Evolutionary conservation across 305 asterid genomes (phyloP), one percentile per base, ranked within the genome.

Genomic region (Rubia occidens): DNA sequence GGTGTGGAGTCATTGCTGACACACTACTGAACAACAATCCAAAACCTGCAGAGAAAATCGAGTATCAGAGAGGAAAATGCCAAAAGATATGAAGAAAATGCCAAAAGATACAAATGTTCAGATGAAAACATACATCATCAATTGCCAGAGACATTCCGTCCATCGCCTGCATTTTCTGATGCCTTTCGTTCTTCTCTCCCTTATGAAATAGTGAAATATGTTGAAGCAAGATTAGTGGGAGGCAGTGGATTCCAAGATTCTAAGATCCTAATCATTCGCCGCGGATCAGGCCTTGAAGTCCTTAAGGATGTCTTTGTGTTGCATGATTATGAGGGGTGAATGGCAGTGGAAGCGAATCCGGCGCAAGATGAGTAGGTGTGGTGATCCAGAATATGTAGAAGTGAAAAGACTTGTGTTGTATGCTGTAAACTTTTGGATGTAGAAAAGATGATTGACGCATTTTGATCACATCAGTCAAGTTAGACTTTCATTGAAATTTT

Each of bases 281-380:
- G 79, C 42, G 74, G 68, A 24, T 45, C 74, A 7, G 66, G 60
- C 60, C 20, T 72, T 78, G 72, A 75, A 29, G 56, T 82, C 62
- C 92, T 90, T 0, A 75, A 70, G 29, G 47, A 75, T 8, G 87
- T 88, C 51, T 18, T 77, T 5, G 47, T 80, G 61, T 68, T 76
- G 87, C 74, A 20, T 59, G 78, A 88, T 62, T 73, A 85, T 59
- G 81, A 78, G n/a, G 61, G 77, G 44, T 88, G 91, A 90, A 76
- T 87, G 17, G 96, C 86, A 1, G 78, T 72, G 69, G 70, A 66
- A 70, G 64, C 78, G 63, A 69, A 66, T 21, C 11, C 49, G 56
- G 49, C 79, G 47, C 72, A 71, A 68, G 45, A 71, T 20, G 39
- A 21, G 42, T 37, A 71, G 54, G 11, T 13, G 2, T 5, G 55